Base-by-base conservation (phyloP, 2,329 filamentous ascomycete genomes). In the Emericellopsis cladophorae region DNA sequence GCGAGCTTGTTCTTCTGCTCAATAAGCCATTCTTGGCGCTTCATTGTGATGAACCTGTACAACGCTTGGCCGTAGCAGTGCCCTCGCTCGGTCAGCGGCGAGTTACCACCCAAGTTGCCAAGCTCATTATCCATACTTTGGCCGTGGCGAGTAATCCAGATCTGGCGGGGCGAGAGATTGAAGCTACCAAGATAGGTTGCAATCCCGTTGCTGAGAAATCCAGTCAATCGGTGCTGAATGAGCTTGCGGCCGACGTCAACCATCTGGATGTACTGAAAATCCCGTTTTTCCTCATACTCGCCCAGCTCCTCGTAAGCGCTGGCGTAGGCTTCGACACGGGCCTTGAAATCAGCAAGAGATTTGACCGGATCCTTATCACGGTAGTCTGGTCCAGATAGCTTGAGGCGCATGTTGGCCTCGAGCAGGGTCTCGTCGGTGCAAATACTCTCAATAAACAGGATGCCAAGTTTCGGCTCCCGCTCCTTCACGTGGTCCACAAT, bases 91-190 rank as follows among this genome's bases (percentile, higher is more conserved):
- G 85, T 94, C 23, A 98, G 67, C 15, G 84, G 74, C 1, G 89
- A 90, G 58, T 98, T 83, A 36, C 92, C 92, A 33, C 92, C 92
- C 45, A 98, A 86, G 58, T 86, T 93, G 45, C 89, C 88, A 3
- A 79, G 70, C 43, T 84, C 72, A 55, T 98, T 95, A 58, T 98
- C 92, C 45, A 76, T 58, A 42, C 88, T 95, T 61, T 95, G 85
- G 34, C 92, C 92, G 55, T 96, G 92, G 39, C 92, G 73, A 2
- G 92, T 96, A 55, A 98, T 93, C 92, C 92, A 98, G 45, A 98
- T 96, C 60, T 95, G 90, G 41, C 92, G 76, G 1, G 92, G 89
- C 0, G 90, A 86, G 14, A 98, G 74, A 52, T 98, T 96, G 70
- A 98, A 98, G 51, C 94, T 96, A 36, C 92, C 83, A 9, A 98